These are phyloP conservation scores for Trifolium subterraneum DNA, from an alignment of 306 rosid genomes.

Conservation along the genomic window DNA sequence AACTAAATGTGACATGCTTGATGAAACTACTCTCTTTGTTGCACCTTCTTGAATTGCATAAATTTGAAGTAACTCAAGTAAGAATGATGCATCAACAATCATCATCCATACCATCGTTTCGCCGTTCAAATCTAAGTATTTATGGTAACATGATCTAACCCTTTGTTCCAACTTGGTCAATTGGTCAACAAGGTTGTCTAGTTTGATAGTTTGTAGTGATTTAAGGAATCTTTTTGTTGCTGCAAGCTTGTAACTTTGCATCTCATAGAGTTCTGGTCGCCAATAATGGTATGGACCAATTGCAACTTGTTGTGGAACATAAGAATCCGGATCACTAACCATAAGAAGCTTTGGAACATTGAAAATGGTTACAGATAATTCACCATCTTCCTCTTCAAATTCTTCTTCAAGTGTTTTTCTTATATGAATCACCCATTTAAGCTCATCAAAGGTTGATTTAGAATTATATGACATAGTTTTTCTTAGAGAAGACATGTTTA, in stretches of 20 bases:
- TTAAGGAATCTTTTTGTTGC: constrained; percentile 68
- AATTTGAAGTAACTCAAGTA: constrained; percentile 71
- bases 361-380: constrained; percentile 63
- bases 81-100: constrained; percentile 71
- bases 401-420: constrained; percentile 68
- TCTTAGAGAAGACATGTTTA: constrained; percentile 48
- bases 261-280: constrained; percentile 79
- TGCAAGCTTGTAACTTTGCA: constrained; percentile 73
- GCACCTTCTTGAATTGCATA: constrained; percentile 55
- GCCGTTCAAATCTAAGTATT: constrained; percentile 65
- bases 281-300: constrained; percentile 81
- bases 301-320: constrained; percentile 73
- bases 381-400: constrained; percentile 55
- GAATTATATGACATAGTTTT: constrained; percentile 42
- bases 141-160: constrained; percentile 71
- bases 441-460: constrained; percentile 60
- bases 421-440: constrained; percentile 65
- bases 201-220: constrained; percentile 47
- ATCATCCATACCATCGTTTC: constrained; percentile 85
- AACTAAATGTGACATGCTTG: constrained; percentile 70
- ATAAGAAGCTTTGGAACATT: constrained; percentile 59
- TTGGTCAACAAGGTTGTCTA: constrained; percentile 58
- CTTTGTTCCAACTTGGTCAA: constrained; percentile 54
- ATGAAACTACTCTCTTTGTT: constrained; percentile 44
- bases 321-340: constrained; percentile 66